Percentiles rank a stretch among this genome's conserved stretches.
Evolutionary conservation across 108 stramenopile species (phyloP).

Genomic region (Licmophora abbreviata): DNA sequence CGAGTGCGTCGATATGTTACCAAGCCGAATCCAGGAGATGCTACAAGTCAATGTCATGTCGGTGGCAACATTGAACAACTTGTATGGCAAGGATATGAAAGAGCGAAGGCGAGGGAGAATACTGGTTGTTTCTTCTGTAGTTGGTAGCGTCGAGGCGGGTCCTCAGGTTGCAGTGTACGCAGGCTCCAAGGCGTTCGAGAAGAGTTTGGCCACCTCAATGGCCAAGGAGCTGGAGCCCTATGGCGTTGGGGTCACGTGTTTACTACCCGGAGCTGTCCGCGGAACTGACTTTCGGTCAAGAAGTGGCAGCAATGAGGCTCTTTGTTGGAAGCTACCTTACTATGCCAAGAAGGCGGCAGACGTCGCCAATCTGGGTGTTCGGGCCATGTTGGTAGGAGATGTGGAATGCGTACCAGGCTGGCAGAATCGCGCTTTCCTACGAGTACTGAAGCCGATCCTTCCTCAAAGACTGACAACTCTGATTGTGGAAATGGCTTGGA

Average conservation of each 20-base stretch:
- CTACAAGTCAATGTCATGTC: slow-evolving; percentile 57
- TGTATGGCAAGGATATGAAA: slow-evolving; percentile 82
- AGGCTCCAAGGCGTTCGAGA: slow-evolving; percentile 75
- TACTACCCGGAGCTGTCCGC: slow-evolving; percentile 74
- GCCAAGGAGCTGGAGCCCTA: slow-evolving; percentile 72
- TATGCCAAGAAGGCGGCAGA: slow-evolving; percentile 48
- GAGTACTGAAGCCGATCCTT: slow-evolving; percentile 47
- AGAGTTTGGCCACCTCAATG: slow-evolving; percentile 52
- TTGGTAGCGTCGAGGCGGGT: slow-evolving; percentile 44
- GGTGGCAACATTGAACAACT: slow-evolving; percentile 36
- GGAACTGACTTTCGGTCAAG: slow-evolving; percentile 55
- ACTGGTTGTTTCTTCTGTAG: slow-evolving; percentile 70
- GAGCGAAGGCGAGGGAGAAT: slow-evolving; percentile 61
- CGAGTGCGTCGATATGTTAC: slow-evolving; percentile 32
- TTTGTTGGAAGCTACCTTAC: slow-evolving; percentile 72
- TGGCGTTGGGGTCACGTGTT: slow-evolving; percentile 83
- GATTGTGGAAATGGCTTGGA: slow-evolving; percentile 58
- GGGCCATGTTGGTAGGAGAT: slow-evolving; percentile 64
- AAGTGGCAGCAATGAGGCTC: slow-evolving; percentile 44
- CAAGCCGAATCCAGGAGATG: slow-evolving; percentile 37
- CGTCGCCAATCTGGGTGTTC: slow-evolving; percentile 63
- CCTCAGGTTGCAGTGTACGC: slow-evolving; percentile 72
- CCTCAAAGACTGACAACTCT: slow-evolving; percentile 54
- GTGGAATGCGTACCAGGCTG: slow-evolving; percentile 65
- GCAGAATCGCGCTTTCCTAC: slow-evolving; percentile 62